A percentile compares a stretch with the other conserved stretches of the same genome.
These are phyloP conservation scores for Marasmius fiardii DNA, from an alignment of 1,284 basidiomycete genomes.

Conservation along the genomic window DNA sequence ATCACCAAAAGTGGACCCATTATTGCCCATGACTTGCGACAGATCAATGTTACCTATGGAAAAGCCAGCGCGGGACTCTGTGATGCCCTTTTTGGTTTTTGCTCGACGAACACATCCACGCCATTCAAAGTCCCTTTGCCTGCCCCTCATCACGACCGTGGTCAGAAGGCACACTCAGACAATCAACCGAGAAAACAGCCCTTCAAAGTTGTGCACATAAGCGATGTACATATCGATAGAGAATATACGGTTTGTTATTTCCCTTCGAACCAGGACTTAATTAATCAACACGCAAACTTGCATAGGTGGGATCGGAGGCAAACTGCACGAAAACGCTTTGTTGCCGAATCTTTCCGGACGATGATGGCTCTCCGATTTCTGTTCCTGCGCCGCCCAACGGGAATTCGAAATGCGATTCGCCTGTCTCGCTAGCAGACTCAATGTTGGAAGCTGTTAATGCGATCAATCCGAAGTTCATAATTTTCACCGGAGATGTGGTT, in stretches of 20 bases:
- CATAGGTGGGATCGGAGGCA: slow-evolving; percentile 45
- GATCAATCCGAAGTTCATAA: slow-evolving; percentile 42
- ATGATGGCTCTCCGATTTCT: slow-evolving; percentile 28
- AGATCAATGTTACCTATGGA: slow-evolving; percentile 38
- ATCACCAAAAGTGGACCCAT: slow-evolving; percentile 51
- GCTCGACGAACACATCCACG: slow-evolving; percentile 43
- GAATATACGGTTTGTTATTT: slow-evolving; percentile 39
- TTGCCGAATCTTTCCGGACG: slow-evolving; percentile 47
- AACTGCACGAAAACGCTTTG: slow-evolving; percentile 59
- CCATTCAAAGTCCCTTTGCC: slow-evolving; percentile 42
- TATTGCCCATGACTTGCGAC: slow-evolving; percentile 52
- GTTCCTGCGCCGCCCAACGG: slow-evolving; percentile 45
- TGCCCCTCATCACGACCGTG: not conserved
- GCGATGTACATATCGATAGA: slow-evolving; percentile 54
- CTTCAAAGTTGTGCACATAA: slow-evolving; percentile 49
- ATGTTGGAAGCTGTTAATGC: slow-evolving; percentile 43
- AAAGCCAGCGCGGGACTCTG: slow-evolving; percentile 55
- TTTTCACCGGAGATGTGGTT: slow-evolving; percentile 62
- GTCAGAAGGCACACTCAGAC: slow-evolving; percentile 28
- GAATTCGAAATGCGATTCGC: slow-evolving; percentile 47
- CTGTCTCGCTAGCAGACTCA: slow-evolving; percentile 42
- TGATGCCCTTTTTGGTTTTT: slow-evolving; percentile 53
- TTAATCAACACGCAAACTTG: not conserved
- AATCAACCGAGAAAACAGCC: slow-evolving; percentile 36
- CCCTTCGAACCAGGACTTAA: not conserved